phyloP scores from a whole-genome alignment of 2,329 filamentous ascomycete genomes.

The Monosporascus sp. region DNA sequence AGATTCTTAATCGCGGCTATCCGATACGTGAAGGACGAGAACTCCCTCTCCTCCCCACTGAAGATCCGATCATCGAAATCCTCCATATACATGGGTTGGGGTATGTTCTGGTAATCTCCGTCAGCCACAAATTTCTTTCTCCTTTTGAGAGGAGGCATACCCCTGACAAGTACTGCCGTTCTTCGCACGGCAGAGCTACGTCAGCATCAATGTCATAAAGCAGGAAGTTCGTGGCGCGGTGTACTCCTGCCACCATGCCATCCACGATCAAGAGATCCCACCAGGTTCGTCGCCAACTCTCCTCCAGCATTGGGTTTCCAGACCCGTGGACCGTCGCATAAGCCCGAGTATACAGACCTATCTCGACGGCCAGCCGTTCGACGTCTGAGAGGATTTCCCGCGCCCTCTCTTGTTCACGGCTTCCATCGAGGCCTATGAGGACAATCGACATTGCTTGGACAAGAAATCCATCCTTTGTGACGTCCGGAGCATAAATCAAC shows the following conservation, averaged over 20 bases:
- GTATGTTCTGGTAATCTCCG: conserved; percentile 40
- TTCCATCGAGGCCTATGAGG: conserved; percentile 72
- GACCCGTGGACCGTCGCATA: conserved; percentile 61
- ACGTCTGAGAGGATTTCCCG: conserved; percentile 61
- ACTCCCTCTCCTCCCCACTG: conserved; percentile 60
- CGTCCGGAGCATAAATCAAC: conserved; percentile 40
- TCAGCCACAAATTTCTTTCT: conserved; percentile 2
- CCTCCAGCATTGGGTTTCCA: conserved; percentile 64
- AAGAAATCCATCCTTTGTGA: conserved; percentile 52
- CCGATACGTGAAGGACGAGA: conserved; percentile 81
- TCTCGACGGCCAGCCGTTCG: conserved; percentile 66
- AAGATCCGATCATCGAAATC: conserved; percentile 77
- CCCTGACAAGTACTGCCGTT: conserved; percentile 60
- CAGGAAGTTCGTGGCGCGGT: conserved; percentile 64
- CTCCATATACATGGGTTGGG: conserved; percentile 56
- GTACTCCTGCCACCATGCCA: conserved; percentile 77
- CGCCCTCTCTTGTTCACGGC: conserved; percentile 64
- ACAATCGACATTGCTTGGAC: conserved; percentile 76
- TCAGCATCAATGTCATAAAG: conserved; percentile 62
- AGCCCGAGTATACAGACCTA: conserved; percentile 66
- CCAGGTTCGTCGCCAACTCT: conserved; percentile 85
- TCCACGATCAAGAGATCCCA: conserved; percentile 81
- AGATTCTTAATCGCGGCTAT: conserved; percentile 77
- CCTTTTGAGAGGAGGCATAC: conserved; percentile 33
- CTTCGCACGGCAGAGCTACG: conserved; percentile 75